Conservation (phyloP, 805 yeast genomes). For the Candida pseudofarinosa region DNA sequence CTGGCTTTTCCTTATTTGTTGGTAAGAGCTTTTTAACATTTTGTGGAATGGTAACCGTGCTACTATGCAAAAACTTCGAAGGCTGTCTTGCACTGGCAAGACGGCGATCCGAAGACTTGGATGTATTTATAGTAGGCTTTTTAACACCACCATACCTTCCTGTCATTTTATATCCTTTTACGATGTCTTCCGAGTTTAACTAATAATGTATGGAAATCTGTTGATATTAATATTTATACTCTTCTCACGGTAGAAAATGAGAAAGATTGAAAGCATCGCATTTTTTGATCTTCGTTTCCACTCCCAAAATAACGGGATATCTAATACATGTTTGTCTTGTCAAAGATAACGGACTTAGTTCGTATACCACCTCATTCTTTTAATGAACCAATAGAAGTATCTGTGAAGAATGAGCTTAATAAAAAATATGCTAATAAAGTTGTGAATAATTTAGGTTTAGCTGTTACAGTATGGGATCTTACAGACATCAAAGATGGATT, state of each 20-base stretch:
- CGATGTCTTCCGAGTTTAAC: not conserved
- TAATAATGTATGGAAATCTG: not conserved
- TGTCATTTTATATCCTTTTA: not conserved
- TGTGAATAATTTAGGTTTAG: conserved; percentile 79
- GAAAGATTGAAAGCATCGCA: not conserved
- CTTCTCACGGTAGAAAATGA: not conserved
- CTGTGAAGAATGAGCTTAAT: conserved; percentile 77
- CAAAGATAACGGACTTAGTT: conserved; percentile 77
- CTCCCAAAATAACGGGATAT: not conserved
- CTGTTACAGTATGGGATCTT: conserved; percentile 80
- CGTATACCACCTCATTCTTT: conserved; percentile 86
- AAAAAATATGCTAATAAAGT: conserved; percentile 83
- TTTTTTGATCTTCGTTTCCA: not conserved
- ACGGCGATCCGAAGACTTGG: conserved; percentile 53
- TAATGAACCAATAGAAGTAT: conserved; percentile 63
- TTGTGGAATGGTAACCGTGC: conserved; percentile 14
- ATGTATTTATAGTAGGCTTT: conserved; percentile 16
- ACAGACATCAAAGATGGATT: conserved; percentile 81
- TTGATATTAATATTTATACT: not conserved
- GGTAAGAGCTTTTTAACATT: conserved; percentile 12
- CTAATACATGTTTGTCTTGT: conserved; percentile 70
- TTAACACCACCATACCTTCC: conserved; percentile 1
- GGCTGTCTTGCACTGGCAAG: conserved; percentile 51
- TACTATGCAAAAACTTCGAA: conserved; percentile 35
- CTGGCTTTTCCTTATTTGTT: not conserved